These are phyloP conservation scores for Gliomastix tumulicola DNA, from an alignment of 2,329 filamentous ascomycete genomes.

Conservation along the genomic window DNA sequence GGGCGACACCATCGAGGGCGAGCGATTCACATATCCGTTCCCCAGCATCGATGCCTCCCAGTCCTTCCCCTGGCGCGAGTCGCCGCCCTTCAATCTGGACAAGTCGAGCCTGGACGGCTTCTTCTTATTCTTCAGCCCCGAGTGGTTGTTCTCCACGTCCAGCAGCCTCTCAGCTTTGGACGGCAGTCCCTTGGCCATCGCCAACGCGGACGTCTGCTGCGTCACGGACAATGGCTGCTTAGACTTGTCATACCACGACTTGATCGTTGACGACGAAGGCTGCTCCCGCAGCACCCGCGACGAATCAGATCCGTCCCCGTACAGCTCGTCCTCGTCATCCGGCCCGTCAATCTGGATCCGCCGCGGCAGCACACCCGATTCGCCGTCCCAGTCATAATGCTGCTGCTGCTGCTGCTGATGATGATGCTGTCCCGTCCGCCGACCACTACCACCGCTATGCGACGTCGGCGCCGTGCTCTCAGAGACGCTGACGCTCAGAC, in stretches of 20 bases:
- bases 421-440: background rate
- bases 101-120: slow-evolving; percentile 45
- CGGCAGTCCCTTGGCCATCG: slow-evolving; percentile 49
- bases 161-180: slow-evolving; percentile 38
- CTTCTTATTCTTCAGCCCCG: slow-evolving; percentile 19
- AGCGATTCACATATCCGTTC: slow-evolving; percentile 27
- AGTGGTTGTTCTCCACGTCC: slow-evolving; percentile 30
- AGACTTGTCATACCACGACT: slow-evolving; percentile 49
- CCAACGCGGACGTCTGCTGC: slow-evolving; percentile 51
- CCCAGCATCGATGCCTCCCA: slow-evolving; percentile 22
- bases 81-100: slow-evolving; percentile 30
- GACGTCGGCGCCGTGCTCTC: slow-evolving; percentile 28
- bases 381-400: slow-evolving; percentile 31
- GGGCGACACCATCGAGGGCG: slow-evolving; percentile 34
- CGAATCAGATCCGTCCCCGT: slow-evolving; percentile 24
- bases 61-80: slow-evolving; percentile 17
- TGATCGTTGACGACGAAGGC: slow-evolving; percentile 47
- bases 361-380: slow-evolving; percentile 37
- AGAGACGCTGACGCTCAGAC: slow-evolving; percentile 35
- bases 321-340: slow-evolving; percentile 10
- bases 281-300: slow-evolving; percentile 36
- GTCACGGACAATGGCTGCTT: slow-evolving; percentile 50
- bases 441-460: slow-evolving; percentile 1
- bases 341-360: slow-evolving; percentile 10
- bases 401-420: slow-evolving; percentile 6